phyloP scores from a whole-genome alignment of 108 stramenopile genomes.

The Licmophora abbreviata region DNA sequence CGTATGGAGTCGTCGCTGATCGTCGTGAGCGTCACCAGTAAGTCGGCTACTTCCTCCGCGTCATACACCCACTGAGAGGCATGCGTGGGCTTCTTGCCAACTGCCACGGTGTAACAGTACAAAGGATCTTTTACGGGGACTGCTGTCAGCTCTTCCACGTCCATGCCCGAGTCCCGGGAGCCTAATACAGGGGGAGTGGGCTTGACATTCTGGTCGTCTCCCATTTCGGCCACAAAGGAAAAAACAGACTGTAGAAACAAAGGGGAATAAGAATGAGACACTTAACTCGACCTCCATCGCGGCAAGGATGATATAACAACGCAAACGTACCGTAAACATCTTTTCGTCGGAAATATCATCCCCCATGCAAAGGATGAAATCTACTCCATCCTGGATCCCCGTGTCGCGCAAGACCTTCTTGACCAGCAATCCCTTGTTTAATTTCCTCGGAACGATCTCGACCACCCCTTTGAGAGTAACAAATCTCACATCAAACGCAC shows the following conservation, averaged over 20 bases:
- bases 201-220: slow-evolving; percentile 24
- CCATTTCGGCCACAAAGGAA: slow-evolving; percentile 68
- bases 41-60: slow-evolving; percentile 66
- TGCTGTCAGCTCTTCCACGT: not conserved
- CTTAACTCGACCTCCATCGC: slow-evolving; percentile 45
- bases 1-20: no score
- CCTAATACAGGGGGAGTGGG: slow-evolving; percentile 43
- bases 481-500: slow-evolving; percentile 88
- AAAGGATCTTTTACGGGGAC: slow-evolving; percentile 15
- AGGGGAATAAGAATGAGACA: slow-evolving; percentile 32
- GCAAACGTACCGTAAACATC: slow-evolving; percentile 96
- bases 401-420: slow-evolving; percentile 74
- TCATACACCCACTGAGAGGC: slow-evolving; percentile 77
- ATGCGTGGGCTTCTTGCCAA: slow-evolving; percentile 82
- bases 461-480: slow-evolving; percentile 84
- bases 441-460: slow-evolving; percentile 78
- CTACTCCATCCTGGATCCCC: slow-evolving; percentile 37
- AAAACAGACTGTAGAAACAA: slow-evolving; percentile 61
- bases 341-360: slow-evolving; percentile 95
- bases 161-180: slow-evolving; percentile 1
- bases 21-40: slow-evolving; percentile 46
- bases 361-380: slow-evolving; percentile 90
- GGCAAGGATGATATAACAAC: slow-evolving; percentile 64
- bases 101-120: slow-evolving; percentile 72
- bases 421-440: slow-evolving; percentile 84